Conservation (phyloP, 2,329 filamentous ascomycete genomes). For the Samsoniella hepiali region DNA sequence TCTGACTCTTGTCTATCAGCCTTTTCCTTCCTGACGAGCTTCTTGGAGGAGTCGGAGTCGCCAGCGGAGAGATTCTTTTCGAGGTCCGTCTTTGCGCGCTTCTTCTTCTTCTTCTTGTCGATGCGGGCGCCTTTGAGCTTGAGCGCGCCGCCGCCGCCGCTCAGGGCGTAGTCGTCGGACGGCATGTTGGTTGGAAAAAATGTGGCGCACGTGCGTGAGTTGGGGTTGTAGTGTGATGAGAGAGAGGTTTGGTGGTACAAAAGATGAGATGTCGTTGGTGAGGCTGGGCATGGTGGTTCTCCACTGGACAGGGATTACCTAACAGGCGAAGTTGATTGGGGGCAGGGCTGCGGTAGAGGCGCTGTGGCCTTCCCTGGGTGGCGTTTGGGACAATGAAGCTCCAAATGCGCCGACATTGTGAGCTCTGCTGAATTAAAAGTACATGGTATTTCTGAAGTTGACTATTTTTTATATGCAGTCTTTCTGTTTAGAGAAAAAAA, state of each 20-base stretch:
- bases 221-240: too few species aligned
- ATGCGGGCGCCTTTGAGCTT: conserved; percentile 78
- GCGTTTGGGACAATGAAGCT: too few species aligned
- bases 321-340: neutral
- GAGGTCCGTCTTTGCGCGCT: conserved; percentile 43
- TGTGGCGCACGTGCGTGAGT: neutral
- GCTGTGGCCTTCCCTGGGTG: too few species aligned
- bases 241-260: too few species aligned
- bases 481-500: too few species aligned
- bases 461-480: too few species aligned
- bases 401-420: too few species aligned
- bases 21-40: conserved; percentile 29
- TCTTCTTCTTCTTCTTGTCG: conserved; percentile 61
- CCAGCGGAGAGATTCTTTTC: conserved; percentile 45
- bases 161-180: conserved; percentile 69
- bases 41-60: conserved; percentile 26
- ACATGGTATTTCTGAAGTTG: too few species aligned
- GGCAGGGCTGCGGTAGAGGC: neutral
- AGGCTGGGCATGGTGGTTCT: neutral
- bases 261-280: too few species aligned
- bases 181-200: conserved; percentile 50
- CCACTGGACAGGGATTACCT: conserved; percentile 5
- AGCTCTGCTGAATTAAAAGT: too few species aligned
- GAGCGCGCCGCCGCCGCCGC: conserved; percentile 69
- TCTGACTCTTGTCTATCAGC: conserved; percentile 29